Percentiles rank a stretch among this genome's conserved stretches.
Conservation (phyloP, 2,329 filamentous ascomycete genomes). For the Cladosporium cucumerinum region DNA sequence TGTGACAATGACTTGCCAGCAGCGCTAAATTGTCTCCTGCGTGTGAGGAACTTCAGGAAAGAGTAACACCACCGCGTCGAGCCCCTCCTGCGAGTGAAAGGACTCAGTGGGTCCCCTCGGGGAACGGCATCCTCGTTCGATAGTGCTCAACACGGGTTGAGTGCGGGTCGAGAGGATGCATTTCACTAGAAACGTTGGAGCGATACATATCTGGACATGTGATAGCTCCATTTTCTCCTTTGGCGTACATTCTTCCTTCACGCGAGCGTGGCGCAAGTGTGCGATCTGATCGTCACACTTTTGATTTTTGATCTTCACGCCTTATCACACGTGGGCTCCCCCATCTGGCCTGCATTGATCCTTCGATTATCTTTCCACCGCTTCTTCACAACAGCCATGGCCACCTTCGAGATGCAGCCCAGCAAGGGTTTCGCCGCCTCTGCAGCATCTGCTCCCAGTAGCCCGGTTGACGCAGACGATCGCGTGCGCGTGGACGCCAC, state of each 20-base stretch:
- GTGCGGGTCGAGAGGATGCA: not conserved
- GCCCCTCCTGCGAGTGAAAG: not conserved
- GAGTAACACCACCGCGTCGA: slow-evolving; percentile 2
- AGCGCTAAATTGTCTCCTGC: not conserved
- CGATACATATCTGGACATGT: not conserved
- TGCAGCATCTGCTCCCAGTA: not conserved
- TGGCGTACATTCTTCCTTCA: not conserved
- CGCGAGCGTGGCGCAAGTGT: not conserved
- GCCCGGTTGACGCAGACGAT: slow-evolving; percentile 4
- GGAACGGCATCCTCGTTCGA: not conserved
- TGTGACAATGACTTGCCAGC: not conserved
- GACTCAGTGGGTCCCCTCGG: not conserved
- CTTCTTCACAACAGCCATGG: slow-evolving; percentile 5
- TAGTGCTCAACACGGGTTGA: not conserved
- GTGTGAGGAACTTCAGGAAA: not conserved
- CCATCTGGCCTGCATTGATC: not conserved
- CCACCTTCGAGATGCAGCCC: slow-evolving; percentile 13
- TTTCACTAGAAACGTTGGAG: not conserved
- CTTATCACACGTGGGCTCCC: slow-evolving; percentile 1
- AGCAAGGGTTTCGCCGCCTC: slow-evolving; percentile 3
- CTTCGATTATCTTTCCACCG: not conserved
- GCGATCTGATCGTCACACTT: not conserved
- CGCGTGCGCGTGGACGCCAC: slow-evolving; percentile 4
- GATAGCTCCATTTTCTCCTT: not conserved
- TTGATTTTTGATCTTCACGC: not conserved